phyloP scores from a whole-genome alignment of 116 monocot species.

The Cymodocea nodosa region DNA sequence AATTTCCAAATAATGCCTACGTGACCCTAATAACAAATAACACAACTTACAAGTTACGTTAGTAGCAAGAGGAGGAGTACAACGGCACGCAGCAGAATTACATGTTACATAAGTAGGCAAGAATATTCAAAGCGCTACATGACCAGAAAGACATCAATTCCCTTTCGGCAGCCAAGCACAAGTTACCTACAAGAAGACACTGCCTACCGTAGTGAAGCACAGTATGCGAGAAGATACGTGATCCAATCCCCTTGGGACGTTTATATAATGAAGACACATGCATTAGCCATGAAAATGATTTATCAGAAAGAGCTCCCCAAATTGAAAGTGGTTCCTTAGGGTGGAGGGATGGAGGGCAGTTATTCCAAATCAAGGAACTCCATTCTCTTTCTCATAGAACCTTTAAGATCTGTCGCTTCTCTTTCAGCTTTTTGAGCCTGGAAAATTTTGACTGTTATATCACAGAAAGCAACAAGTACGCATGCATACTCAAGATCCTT shows the following conservation, averaged over 20 bases:
- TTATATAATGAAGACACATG: too few relatives aligned
- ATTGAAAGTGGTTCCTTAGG: too few relatives aligned
- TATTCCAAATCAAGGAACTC: slow-evolving; percentile 51
- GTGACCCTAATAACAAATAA: too few relatives aligned
- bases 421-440: slow-evolving; percentile 70
- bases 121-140: background rate
- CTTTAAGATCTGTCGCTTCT: slow-evolving; percentile 77
- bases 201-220: background rate
- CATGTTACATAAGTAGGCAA: background rate
- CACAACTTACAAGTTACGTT: too few relatives aligned
- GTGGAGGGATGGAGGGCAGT: too few relatives aligned
- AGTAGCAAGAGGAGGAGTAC: too few relatives aligned
- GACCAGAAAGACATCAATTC: background rate
- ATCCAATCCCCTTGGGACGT: background rate
- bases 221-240: too few relatives aligned
- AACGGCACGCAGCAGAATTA: too few relatives aligned
- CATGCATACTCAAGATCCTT: too few relatives aligned
- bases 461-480: background rate
- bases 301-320: too few relatives aligned
- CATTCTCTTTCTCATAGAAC: slow-evolving; percentile 86
- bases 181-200: background rate
- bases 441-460: background rate
- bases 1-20: too few relatives aligned
- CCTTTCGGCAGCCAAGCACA: background rate
- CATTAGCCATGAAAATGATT: too few relatives aligned